Percentiles rank a stretch among this genome's conserved stretches.
phyloP scores from a whole-genome alignment of 2,329 filamentous ascomycete genomes.

The Fusarium metavorans region DNA sequence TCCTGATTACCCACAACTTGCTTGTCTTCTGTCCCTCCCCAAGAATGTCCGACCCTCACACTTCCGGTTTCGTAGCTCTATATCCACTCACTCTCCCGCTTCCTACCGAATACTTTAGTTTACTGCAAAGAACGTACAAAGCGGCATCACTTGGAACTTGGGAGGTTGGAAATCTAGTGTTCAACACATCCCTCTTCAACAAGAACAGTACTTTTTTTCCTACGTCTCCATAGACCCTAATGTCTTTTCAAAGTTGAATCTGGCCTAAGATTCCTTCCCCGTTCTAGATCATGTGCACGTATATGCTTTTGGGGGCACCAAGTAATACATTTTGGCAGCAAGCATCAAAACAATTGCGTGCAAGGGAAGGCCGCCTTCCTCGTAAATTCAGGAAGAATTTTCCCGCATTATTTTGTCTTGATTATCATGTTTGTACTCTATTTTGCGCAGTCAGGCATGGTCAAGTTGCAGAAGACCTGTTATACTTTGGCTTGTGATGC shows the following conservation, averaged over 20 bases:
- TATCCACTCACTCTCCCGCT: not conserved
- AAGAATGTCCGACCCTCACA: not conserved
- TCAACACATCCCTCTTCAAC: not conserved
- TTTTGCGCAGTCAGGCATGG: accelerated
- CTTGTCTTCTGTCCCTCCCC: not conserved
- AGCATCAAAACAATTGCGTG: not conserved
- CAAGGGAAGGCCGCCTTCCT: not conserved
- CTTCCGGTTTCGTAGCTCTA: not conserved
- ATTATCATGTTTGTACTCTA: not conserved
- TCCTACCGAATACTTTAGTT: not conserved
- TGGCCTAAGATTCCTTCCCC: not conserved
- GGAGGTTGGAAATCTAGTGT: not conserved
- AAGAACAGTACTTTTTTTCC: not conserved
- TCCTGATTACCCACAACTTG: not conserved
- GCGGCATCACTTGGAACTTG: not conserved
- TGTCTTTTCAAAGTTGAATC: not conserved
- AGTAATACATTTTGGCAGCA: not conserved
- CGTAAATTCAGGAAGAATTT: not conserved
- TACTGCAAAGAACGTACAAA: not conserved
- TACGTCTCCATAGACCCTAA: no score
- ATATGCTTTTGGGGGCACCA: no score
- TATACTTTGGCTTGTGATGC: not conserved
- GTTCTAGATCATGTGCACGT: not conserved
- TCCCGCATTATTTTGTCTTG: not conserved
- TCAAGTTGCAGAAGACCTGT: not conserved